Evolutionary conservation across 2,329 filamentous ascomycete species (phyloP).

Genomic region (Cladosporium sp.): DNA sequence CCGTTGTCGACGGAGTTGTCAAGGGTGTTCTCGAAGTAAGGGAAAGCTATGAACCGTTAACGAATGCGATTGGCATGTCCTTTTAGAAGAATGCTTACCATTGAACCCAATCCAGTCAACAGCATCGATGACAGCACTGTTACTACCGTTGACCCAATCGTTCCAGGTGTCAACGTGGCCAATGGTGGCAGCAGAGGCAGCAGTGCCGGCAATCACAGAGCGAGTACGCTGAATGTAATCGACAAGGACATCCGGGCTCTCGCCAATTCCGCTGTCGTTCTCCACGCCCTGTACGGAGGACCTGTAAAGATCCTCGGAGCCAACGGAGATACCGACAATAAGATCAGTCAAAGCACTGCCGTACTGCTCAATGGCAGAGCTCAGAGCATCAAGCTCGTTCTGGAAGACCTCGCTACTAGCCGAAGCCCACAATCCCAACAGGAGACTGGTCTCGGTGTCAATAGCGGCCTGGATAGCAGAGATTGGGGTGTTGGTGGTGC

Average conservation of each 20-base stretch:
- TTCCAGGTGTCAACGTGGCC: conserved; percentile 88
- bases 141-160: conserved; percentile 71
- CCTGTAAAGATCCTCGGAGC: conserved; percentile 73
- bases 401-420: conserved; percentile 53
- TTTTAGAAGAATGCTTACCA: conserved; percentile 40
- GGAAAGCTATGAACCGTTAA: conserved; percentile 49
- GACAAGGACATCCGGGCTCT: conserved; percentile 61
- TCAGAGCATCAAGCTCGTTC: conserved; percentile 74
- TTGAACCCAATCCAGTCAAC: conserved; percentile 82
- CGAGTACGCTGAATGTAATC: conserved; percentile 71
- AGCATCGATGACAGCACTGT: conserved; percentile 67
- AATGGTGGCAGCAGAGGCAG: conserved; percentile 55
- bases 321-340: conserved; percentile 77
- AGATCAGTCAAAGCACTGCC: conserved; percentile 61
- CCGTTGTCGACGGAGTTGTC: conserved; percentile 66
- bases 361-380: conserved; percentile 67
- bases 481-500: conserved; percentile 65
- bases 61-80: neutral
- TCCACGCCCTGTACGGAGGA: conserved; percentile 68
- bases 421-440: conserved; percentile 77
- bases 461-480: conserved; percentile 78
- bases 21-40: conserved; percentile 75
- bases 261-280: conserved; percentile 63
- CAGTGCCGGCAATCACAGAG: conserved; percentile 62
- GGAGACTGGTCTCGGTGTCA: conserved; percentile 71